Evolutionary conservation across 2,329 filamentous ascomycete genomes (phyloP).

Genomic region (Karstenula rhodostoma): DNA sequence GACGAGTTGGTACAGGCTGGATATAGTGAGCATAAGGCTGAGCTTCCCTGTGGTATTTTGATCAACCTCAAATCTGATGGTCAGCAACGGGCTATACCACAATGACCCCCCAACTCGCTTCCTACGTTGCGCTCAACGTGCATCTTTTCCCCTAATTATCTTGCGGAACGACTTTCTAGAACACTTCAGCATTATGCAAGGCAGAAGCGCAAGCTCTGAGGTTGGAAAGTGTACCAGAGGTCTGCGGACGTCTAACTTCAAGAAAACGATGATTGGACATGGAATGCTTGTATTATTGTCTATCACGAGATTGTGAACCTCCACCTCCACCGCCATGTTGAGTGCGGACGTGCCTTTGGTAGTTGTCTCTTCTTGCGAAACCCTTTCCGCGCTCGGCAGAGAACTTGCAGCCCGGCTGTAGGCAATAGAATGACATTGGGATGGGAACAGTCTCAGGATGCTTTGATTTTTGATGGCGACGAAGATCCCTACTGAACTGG

Average conservation of each 20-base stretch:
- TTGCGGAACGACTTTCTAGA: too few relatives aligned
- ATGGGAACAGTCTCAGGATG: not conserved
- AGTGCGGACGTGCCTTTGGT: not conserved
- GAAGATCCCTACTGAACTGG: slow-evolving; percentile 6
- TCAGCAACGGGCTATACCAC: too few relatives aligned
- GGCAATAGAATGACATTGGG: not conserved
- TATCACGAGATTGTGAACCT: not conserved
- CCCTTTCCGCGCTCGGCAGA: not conserved
- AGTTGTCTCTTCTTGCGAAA: not conserved
- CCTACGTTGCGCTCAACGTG: too few relatives aligned
- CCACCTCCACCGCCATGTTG: not conserved
- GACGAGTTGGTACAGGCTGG: too few relatives aligned
- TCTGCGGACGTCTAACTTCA: not conserved
- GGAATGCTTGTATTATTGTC: not conserved
- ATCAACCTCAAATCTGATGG: too few relatives aligned
- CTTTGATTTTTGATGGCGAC: slow-evolving; percentile 5
- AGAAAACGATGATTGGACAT: not conserved
- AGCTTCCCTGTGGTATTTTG: too few relatives aligned
- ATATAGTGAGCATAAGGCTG: too few relatives aligned
- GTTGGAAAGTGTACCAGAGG: not conserved
- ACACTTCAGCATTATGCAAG: too few relatives aligned
- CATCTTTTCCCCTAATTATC: too few relatives aligned
- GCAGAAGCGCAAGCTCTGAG: not conserved
- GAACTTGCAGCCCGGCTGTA: not conserved
- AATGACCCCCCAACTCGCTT: too few relatives aligned